Percentiles rank a stretch among this genome's conserved stretches.
Conservation (phyloP, 2,329 filamentous ascomycete genomes). For the Colletotrichum musicola region DNA sequence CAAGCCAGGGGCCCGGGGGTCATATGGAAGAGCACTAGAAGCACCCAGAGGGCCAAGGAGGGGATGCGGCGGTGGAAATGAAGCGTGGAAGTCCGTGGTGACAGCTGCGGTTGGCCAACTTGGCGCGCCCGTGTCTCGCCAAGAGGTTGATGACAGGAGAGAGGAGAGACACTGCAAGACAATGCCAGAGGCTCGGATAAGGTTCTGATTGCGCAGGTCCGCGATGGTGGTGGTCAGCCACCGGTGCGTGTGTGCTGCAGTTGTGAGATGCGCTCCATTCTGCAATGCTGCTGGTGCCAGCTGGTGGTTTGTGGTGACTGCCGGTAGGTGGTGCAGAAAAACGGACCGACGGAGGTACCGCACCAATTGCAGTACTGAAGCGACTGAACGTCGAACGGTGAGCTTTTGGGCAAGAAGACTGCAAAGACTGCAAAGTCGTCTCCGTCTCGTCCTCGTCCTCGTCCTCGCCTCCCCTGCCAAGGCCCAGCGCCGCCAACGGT, state of each 20-base stretch:
- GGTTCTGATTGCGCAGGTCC: conserved; percentile 22
- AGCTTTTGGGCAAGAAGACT: background rate
- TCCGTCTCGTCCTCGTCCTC: too few relatives aligned
- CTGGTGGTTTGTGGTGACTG: background rate
- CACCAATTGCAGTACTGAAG: background rate
- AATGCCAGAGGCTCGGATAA: conserved; percentile 7
- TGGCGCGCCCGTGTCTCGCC: too few relatives aligned
- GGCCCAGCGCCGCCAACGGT: conserved; percentile 25
- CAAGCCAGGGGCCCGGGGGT: conserved; percentile 16
- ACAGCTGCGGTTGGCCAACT: background rate
- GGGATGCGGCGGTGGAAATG: background rate
- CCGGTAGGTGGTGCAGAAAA: background rate
- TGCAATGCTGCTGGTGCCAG: too few relatives aligned
- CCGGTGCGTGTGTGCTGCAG: too few relatives aligned
- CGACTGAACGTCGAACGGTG: background rate
- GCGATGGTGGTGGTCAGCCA: background rate
- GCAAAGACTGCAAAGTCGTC: too few relatives aligned
- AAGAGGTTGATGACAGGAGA: background rate
- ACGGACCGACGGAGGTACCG: background rate
- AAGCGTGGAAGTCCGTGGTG: conserved; percentile 8
- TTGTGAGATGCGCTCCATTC: too few relatives aligned
- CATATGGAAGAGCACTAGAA: conserved; percentile 12
- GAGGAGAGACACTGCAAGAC: background rate
- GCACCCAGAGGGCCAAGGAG: background rate
- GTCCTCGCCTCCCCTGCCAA: conserved; percentile 30